Evolutionary conservation across 2,329 filamentous ascomycete genomes (phyloP), one percentile per base, ranked within the genome.

Genomic region (Immersiporthe knoxdaviesiana): DNA sequence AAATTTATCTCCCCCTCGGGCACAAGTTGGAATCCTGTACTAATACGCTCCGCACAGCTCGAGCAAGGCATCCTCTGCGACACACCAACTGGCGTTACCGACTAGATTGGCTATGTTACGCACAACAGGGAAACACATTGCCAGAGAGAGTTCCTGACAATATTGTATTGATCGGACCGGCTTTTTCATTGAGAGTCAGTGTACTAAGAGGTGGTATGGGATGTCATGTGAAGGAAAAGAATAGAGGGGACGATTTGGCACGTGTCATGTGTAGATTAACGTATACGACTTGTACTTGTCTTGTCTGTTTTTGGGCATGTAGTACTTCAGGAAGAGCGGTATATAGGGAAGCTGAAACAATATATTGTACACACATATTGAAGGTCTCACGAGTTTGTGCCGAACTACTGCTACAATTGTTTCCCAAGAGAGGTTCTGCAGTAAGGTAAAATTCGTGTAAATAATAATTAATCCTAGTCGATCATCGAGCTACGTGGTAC

Each of bases 31-130:
- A n/a, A n/a, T 21, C 27, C 8, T 35, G 35, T 50, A 52, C 68
- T 70, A 56, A 72, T 24, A 30, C n/a, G 4, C 61, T 52, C 62
- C 16, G n/a, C n/a, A n/a, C 41, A 77, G 75, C 73, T 80, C 63
- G 75, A 74, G 37, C 77, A 79, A 70, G 75, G 70, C 18, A 56
- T 81, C 59, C 70, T 81, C 62, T 78, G 79, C 76, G 63, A 79
- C 68, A 72, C 75, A 41, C 72, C 79, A 59, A 65, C 77, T 64
- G 72, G 77, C 61, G 72, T 78, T 68, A 65, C 52, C 10, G 72
- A 71, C 63, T 75, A 73, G 72, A 63, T 30, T 76, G n/a, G 27
- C 27, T 16, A 32, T 35, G 8, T 16, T 16, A 56, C 11, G 52
- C 52, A 30, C 14, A 30, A 30, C n/a, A 14, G n/a, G 24, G 27